Evolutionary conservation across 768 basidiomycete species (phyloP).

Genomic region (Mycena chlorophos): DNA sequence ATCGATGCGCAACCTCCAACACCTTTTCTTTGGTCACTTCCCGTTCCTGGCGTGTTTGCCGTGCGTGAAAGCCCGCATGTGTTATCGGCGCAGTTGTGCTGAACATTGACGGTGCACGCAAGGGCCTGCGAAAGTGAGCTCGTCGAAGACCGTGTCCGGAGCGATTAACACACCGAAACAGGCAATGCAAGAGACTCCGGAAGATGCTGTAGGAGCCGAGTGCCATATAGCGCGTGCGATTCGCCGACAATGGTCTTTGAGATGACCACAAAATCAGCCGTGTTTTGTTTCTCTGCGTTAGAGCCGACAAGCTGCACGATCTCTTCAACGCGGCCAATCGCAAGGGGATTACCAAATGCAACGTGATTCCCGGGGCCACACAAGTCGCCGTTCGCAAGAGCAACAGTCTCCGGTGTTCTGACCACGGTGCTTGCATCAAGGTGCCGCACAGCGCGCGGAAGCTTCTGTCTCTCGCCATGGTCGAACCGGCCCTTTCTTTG

Average conservation of each 20-base stretch:
- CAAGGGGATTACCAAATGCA: too few species aligned
- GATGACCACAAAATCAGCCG: slow-evolving; percentile 41
- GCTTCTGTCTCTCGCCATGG: too few species aligned
- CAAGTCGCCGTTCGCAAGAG: too few species aligned
- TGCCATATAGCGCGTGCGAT: slow-evolving; percentile 39
- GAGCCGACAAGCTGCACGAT: too few species aligned
- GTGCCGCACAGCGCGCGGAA: too few species aligned
- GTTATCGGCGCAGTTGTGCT: slow-evolving; percentile 4
- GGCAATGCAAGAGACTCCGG: slow-evolving; percentile 31
- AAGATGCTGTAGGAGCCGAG: slow-evolving; percentile 44
- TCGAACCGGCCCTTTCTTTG: too few species aligned
- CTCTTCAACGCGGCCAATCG: too few species aligned
- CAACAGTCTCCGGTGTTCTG: too few species aligned
- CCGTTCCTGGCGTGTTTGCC: background rate
- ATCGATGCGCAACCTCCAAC: background rate
- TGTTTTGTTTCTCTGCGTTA: slow-evolving; percentile 33
- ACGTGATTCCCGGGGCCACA: too few species aligned
- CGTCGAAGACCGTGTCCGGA: background rate
- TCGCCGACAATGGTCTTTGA: background rate
- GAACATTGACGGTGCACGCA: slow-evolving; percentile 7
- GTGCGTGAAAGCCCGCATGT: background rate
- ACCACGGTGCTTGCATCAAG: too few species aligned
- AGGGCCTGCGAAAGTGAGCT: background rate
- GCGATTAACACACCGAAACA: background rate
- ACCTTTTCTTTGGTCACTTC: background rate